A percentile compares a stretch with the other conserved stretches of the same genome.
Conservation (phyloP, 1,139 yeast genomes). For the Sugiyamaella xylanicola region DNA sequence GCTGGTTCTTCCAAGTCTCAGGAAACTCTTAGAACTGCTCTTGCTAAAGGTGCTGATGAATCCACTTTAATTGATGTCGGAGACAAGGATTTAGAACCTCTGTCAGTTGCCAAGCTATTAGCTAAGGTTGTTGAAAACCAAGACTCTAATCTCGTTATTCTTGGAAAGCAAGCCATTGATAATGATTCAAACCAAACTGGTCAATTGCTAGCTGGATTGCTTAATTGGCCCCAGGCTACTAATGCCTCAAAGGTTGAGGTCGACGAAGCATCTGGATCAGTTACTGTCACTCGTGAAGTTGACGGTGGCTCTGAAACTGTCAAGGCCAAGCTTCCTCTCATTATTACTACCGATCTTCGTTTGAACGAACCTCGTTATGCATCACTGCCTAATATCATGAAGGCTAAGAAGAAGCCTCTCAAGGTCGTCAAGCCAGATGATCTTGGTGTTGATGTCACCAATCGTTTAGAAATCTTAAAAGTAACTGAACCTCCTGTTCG, state of each 20-base stretch:
- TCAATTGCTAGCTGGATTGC: slow-evolving; percentile 90
- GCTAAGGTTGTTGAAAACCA: slow-evolving; percentile 71
- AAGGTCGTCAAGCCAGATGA: slow-evolving; percentile 70
- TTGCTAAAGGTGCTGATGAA: slow-evolving; percentile 92
- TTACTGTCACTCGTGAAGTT: slow-evolving; percentile 84
- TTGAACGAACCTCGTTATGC: slow-evolving; percentile 94
- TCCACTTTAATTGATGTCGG: slow-evolving; percentile 83
- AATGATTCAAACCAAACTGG: slow-evolving; percentile 97
- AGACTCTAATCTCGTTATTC: slow-evolving; percentile 72
- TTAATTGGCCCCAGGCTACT: slow-evolving; percentile 98
- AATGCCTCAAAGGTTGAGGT: slow-evolving; percentile 87
- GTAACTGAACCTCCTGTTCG: slow-evolving; percentile 87
- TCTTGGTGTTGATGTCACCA: slow-evolving; percentile 64
- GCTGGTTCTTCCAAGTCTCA: slow-evolving; percentile 88
- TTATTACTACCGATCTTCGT: slow-evolving; percentile 90
- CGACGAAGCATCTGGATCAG: slow-evolving; percentile 58
- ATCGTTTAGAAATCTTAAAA: slow-evolving; percentile 68
- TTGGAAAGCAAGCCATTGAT: slow-evolving; percentile 97
- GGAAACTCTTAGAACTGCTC: slow-evolving; percentile 83
- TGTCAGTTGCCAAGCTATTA: slow-evolving; percentile 84
- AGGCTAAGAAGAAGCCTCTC: slow-evolving; percentile 95
- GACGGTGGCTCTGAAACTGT: slow-evolving; percentile 94
- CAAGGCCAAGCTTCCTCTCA: slow-evolving; percentile 75
- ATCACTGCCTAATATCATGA: slow-evolving; percentile 92
- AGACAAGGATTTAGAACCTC: slow-evolving; percentile 74